These are phyloP conservation scores for Cyathus striatus DNA, from an alignment of 768 basidiomycete genomes.

Conservation along the genomic window DNA sequence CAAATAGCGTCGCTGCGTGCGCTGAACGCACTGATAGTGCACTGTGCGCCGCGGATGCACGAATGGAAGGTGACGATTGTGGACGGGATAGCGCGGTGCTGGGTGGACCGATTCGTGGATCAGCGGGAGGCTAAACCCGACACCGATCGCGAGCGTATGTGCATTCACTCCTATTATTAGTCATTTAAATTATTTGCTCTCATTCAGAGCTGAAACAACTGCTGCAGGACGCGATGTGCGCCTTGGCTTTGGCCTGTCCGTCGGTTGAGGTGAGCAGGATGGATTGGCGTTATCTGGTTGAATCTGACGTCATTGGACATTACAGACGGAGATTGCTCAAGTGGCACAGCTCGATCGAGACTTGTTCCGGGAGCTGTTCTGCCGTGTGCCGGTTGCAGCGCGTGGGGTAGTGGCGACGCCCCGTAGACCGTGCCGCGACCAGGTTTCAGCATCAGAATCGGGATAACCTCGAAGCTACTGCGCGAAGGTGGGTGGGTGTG, in stretches of 20 bases:
- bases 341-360: constrained; percentile 12
- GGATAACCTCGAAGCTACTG: not conserved
- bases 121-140: constrained; percentile 2
- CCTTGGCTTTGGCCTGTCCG: too few relatives aligned
- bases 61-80: constrained; percentile 64
- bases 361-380: constrained; percentile 15
- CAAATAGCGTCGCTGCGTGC: constrained; percentile 39
- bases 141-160: not conserved
- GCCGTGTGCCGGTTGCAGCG: not conserved
- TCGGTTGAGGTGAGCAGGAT: too few relatives aligned
- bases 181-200: too few relatives aligned
- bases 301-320: constrained; percentile 8
- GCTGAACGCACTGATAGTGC: constrained; percentile 40
- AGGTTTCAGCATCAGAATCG: too few relatives aligned
- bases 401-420: not conserved
- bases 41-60: constrained; percentile 52
- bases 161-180: too few relatives aligned
- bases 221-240: too few relatives aligned
- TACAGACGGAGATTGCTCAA: constrained; percentile 15
- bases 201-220: too few relatives aligned
- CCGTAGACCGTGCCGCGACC: too few relatives aligned
- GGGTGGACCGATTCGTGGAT: constrained; percentile 37
- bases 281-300: not conserved
- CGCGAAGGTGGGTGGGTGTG: too few relatives aligned
- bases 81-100: constrained; percentile 57